Base-by-base conservation (phyloP, 2,329 filamentous ascomycete species). In the Rhynchosporium agropyri region DNA sequence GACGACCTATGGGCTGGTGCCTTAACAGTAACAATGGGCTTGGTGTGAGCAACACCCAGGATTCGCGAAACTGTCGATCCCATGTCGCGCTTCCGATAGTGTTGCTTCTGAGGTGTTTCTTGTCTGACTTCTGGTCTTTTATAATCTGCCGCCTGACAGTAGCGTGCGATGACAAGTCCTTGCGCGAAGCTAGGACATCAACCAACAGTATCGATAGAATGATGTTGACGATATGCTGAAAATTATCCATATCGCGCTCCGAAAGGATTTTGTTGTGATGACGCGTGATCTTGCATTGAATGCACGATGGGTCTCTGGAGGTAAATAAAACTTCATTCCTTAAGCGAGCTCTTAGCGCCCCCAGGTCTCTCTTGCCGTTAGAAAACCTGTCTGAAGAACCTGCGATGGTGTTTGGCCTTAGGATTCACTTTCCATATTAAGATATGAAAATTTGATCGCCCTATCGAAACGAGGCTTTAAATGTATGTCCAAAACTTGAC, bases 321-420 rank as follows among this genome's bases (percentile, higher is more conserved):
- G 51, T 42, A 54, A 54, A 54, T 10, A 42, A 40, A 42, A 10
- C 36, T 40, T 29, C 20, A 29, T 6, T 10, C 15, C 20, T 6
- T 54, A 54, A 29, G 51, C 51, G 51, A 54, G 8, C 20, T 38
- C 51, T 54, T 54, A 20, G 51, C 33, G 51, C 4, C 2, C 2
- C 10, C 28, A 29, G 51, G 33, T 28, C 51, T 3, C 20, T 38
- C 33, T 10, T 26, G 13, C n/a, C 8, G 20, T 40, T 40, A n/a
- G 4, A 38, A 5, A 4, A 10, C 12, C 15, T 20, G 28, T 7
- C 20, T 29, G 26, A 4, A 33, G 51, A 26, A 40, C 12, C 36
- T 7, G 28, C 51, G 51, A 42, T 29, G 26, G n/a, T 29, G 6
- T 0, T n/a, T 26, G 10, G 4, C 46, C 29, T 49, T 20, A 20